Base-by-base conservation (phyloP, 1,139 yeast genomes). In the Casaregolazyma suthepensis region DNA sequence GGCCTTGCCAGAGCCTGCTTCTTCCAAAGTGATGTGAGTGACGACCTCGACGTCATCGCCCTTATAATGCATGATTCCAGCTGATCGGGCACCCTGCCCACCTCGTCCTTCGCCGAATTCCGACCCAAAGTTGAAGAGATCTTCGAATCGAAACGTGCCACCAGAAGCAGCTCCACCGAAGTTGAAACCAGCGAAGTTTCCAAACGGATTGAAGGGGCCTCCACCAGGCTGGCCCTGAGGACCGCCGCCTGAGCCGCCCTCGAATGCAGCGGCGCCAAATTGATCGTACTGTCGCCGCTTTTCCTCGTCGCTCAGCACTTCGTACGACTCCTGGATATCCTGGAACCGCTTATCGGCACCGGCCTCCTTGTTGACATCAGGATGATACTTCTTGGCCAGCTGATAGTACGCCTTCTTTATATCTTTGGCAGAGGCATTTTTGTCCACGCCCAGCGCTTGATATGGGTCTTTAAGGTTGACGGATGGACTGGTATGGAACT, bases 371-470 rank as follows among this genome's bases (percentile, higher is more conserved):
- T 93, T 93, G 52, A 93, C 88, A 73, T 93, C 99, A 0, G 99
- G 99, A 71, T 93, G 99, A 70, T 76, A 88, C 69, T 93, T 82
- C 70, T 94, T 94, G 20, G 97, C 99, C 59, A 93, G 75, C 65
- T 89, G 87, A 68, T 90, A 90, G 73, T 93, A 93, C 5, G 96
- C 95, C 71, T 89, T 90, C 70, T 93, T 93, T 71, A 93, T 91
- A 38, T 90, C 95, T 38, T 87, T 79, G n/a, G 85, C 75, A 20
- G 85, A 79, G 0, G 99, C 94, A 52, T 69, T 68, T 59, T 79
- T 80, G 43, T 79, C 81, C 40, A 93, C 88, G 5, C 98, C 98
- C 51, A 93, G 75, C 0, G 83, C 81, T 57, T 82, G 76, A 70
- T 93, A 94, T 1, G 99, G 99, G 67, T 93, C 96, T 58, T 75